Base-by-base conservation (phyloP, 2,329 filamentous ascomycete genomes). In the Apiospora sp. region DNA sequence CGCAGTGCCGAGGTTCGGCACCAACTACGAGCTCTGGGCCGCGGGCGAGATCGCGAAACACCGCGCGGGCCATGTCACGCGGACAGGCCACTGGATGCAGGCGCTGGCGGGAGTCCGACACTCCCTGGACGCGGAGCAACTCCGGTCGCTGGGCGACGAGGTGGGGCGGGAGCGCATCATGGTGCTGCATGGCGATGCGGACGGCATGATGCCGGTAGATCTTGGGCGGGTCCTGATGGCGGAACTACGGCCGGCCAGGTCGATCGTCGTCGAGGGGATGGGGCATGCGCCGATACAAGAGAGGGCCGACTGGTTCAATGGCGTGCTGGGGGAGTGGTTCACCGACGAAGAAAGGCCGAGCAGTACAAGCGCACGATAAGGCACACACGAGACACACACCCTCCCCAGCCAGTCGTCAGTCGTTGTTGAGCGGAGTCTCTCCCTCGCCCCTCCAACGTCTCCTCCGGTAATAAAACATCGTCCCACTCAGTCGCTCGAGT, bases 101-200 rank as follows among this genome's bases (percentile, higher is more conserved):
- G 88, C 94, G 3, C 85, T 94, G 70, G 95, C 94, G 0, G 93
- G 92, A 0, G 93, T 90, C 0, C 94, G 94, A 89, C 95, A 98
- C 81, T 84, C 90, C 81, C 97, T 97, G 86, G 90, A 87, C 16
- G 81, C 88, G 0, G 87, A 84, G 73, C 92, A 96, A 82, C 82
- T 97, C 67, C 83, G 83, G 75, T 84, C 87, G 74, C 85, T 97
- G 75, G 92, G 88, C 0, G 90, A 94, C 75, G 83, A 81, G 44
- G 88, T 98, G 0, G 94, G 94, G 0, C 87, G 93, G 71, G 89
- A 92, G 75, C 85, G 94, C 46, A 95, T 97, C 75, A 82, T 93
- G 77, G 89, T 97, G 4, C 81, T 96, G 76, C 94, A 97, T 81
- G 95, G 10, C 54, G 54, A 61, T 37, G 91, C 88, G 0, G 82